Evolutionary conservation across 352 stramenopile species (phyloP), one percentile per base, ranked within the genome.

Genomic region (Phytophthora sp.): DNA sequence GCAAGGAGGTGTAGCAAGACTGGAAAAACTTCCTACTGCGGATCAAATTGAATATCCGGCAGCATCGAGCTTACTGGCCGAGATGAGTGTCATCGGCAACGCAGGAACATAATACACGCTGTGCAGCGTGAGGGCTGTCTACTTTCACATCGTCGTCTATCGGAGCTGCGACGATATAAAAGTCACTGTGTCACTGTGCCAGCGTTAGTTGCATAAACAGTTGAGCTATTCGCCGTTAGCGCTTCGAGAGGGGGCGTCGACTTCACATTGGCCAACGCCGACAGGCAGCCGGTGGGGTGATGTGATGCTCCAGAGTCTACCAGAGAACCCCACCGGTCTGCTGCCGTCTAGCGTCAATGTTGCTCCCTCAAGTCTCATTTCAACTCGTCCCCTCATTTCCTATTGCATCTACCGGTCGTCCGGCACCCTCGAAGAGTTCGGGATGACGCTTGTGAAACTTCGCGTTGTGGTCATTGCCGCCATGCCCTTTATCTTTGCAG

Each of bases 1-100:
- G 82, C 15, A 88, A 89, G 56, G 80, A 91, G 44, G 85, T 91
- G 56, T 91, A 80, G 82, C 74, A 87, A 70, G 79, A 89, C 52
- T 77, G 89, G 33, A 91, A 91, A 52, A n/a, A 44, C 36, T 23
- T 20, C 12, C 16, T 8, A 6, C 23, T 44, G 4, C 13, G 16
- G 23, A 44, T 44, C 6, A n/a, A 3, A 27, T 23, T 16, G 39
- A 46, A 12, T 27, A 27, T 12, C 39, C 39, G 5, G n/a, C 18
- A 8, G 39, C 18, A 15, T 46, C 39, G 2, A 46, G 9, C 18
- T 46, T 26, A 23, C 39, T 29, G 18, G 39, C 39, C 39, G 39
- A 46, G 8, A 46, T 46, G 2, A 46, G 3, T 13, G 39, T 46
- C 39, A 26, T 26, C 8, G 39, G 39, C 9, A 46, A 4, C 3